phyloP scores from a whole-genome alignment of 2,329 filamentous ascomycete genomes.

The Sphaceloma murrayae region DNA sequence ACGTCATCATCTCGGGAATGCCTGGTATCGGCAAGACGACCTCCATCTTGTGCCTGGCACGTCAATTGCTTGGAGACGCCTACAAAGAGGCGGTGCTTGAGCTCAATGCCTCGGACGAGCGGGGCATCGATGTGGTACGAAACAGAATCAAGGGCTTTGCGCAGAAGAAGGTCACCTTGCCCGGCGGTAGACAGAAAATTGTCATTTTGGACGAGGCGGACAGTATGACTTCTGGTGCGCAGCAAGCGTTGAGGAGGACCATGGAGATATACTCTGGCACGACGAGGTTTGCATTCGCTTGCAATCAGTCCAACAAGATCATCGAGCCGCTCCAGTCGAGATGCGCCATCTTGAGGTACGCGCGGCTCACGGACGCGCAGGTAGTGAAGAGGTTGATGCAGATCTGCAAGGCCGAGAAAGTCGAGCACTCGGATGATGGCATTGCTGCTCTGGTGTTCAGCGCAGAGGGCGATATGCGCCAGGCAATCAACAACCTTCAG shows the following conservation, averaged over 20 bases:
- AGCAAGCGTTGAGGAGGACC: constrained; percentile 86
- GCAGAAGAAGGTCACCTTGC: constrained; percentile 96
- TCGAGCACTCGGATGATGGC: constrained; percentile 85
- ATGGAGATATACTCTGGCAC: constrained; percentile 99
- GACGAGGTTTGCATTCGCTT: constrained; percentile 93
- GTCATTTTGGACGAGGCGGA: constrained; percentile 98
- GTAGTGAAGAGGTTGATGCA: constrained; percentile 84
- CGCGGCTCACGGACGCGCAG: constrained; percentile 83
- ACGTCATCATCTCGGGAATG: constrained; percentile 99
- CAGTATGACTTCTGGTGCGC: constrained; percentile 90
- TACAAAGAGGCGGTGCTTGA: constrained; percentile 98
- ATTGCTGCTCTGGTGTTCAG: constrained; percentile 94
- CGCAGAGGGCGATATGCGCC: constrained; percentile 96
- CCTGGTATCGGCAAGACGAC: constrained; percentile 98
- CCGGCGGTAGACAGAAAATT: constrained; percentile 82
- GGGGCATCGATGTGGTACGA: constrained; percentile 93
- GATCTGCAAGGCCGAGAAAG: constrained; percentile 84
- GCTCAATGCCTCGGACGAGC: constrained; percentile 90
- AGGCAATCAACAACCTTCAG: constrained; percentile 97
- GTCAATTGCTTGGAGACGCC: constrained; percentile 79
- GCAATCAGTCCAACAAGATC: constrained; percentile 98
- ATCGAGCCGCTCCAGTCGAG: constrained; percentile 97
- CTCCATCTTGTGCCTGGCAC: constrained; percentile 82
- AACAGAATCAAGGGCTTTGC: constrained; percentile 98
- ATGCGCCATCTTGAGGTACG: constrained; percentile 90